Percentiles rank a stretch among this genome's conserved stretches.
Evolutionary conservation across 805 yeast species (phyloP).

Genomic region (Teunomyces lycoperdinae): DNA sequence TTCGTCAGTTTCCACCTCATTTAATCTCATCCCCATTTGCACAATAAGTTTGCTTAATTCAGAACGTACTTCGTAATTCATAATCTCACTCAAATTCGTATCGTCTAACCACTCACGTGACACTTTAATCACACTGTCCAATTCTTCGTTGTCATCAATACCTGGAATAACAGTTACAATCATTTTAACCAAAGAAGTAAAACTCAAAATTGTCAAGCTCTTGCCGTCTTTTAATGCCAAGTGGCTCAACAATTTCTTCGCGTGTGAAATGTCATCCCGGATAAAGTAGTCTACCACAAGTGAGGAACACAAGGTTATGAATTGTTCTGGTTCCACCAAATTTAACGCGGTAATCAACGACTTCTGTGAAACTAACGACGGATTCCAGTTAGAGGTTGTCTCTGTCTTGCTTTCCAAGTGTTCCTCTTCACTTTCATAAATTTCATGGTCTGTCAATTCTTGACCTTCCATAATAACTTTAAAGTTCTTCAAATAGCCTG

Average conservation of each 20-base stretch:
- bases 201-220: constrained; percentile 28
- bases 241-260: constrained; percentile 21
- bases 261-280: constrained; percentile 16
- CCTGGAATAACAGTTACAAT: constrained; percentile 15
- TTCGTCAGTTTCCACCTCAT: constrained; percentile 19
- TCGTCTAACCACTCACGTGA: constrained; percentile 32
- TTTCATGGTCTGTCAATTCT: constrained; percentile 26
- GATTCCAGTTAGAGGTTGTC: neutral
- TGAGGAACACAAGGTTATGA: constrained; percentile 27
- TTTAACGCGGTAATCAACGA: constrained; percentile 29
- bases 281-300: constrained; percentile 21
- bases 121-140: constrained; percentile 27
- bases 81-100: constrained; percentile 11
- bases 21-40: constrained; percentile 29
- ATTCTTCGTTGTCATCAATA: constrained; percentile 18
- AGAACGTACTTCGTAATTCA: constrained; percentile 23
- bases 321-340: constrained; percentile 33
- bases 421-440: constrained; percentile 16
- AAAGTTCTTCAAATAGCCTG: constrained; percentile 19
- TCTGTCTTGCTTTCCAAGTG: constrained; percentile 2
- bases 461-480: constrained; percentile 21
- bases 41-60: constrained; percentile 30
- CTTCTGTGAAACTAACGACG: constrained; percentile 11
- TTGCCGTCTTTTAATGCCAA: constrained; percentile 16
- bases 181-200: constrained; percentile 29